A percentile compares a stretch with the other conserved stretches of the same genome.
phyloP scores from a whole-genome alignment of 2,329 filamentous ascomycete genomes.

The Cladosporium colombiae region DNA sequence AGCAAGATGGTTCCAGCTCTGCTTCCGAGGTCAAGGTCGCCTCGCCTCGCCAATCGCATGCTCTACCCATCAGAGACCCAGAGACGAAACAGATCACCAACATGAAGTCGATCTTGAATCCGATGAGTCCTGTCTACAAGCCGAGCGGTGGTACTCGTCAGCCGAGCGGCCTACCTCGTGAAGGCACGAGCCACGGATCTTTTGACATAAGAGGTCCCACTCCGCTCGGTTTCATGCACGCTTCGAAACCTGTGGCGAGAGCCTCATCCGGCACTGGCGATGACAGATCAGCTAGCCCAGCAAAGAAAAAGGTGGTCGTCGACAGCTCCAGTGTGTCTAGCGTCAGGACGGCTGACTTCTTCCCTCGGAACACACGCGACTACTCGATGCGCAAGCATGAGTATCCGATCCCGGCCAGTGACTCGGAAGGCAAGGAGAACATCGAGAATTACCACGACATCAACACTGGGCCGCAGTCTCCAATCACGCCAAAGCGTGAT shows the following conservation, averaged over 20 bases:
- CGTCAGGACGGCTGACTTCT: slow-evolving; percentile 42
- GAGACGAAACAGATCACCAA: slow-evolving; percentile 27
- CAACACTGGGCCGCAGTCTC: slow-evolving; percentile 5
- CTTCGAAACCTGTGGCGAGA: neutral
- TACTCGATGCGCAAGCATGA: slow-evolving; percentile 39
- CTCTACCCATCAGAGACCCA: slow-evolving; percentile 39
- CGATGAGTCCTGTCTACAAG: slow-evolving; percentile 43
- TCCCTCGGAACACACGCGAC: slow-evolving; percentile 40
- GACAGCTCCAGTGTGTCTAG: slow-evolving; percentile 40
- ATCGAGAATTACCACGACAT: neutral
- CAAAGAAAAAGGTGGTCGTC: slow-evolving; percentile 28
- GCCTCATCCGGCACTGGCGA: neutral
- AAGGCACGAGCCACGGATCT: neutral
- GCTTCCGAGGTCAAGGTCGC: slow-evolving; percentile 25
- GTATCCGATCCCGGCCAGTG: slow-evolving; percentile 26
- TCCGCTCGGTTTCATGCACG: slow-evolving; percentile 3
- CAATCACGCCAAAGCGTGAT: slow-evolving; percentile 27
- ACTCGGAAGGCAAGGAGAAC: slow-evolving; percentile 29
- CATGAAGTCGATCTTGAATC: slow-evolving; percentile 38
- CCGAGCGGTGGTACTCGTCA: slow-evolving; percentile 27
- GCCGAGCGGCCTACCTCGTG: neutral
- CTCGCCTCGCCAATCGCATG: slow-evolving; percentile 32
- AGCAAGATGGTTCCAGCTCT: slow-evolving; percentile 32
- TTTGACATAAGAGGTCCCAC: neutral
- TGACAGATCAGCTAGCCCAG: slow-evolving; percentile 14